Conservation (phyloP, 371 early-diverging fungal genomes). For the Capillidium heterosporum region DNA sequence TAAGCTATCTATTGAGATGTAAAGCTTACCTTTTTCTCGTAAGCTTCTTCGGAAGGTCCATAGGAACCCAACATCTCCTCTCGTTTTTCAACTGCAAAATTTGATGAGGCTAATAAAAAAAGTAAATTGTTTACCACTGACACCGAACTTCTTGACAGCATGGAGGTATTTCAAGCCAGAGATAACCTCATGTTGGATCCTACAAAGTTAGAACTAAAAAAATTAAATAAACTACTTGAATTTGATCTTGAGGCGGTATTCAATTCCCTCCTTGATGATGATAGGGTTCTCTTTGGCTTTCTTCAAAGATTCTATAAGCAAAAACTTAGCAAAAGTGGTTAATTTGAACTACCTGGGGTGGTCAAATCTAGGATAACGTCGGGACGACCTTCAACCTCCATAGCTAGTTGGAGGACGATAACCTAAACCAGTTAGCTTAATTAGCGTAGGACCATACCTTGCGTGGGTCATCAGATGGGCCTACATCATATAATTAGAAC, state of each 20-base stretch:
- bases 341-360: conserved; percentile 18
- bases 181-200: conserved; percentile 86
- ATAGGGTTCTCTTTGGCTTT: conserved; percentile 49
- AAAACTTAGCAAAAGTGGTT: not conserved
- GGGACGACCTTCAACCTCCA: conserved; percentile 62
- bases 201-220: conserved; percentile 4
- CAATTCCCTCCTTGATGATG: conserved; percentile 88
- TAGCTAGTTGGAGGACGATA: conserved; percentile 29
- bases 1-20: not conserved
- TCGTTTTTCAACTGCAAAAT: conserved; percentile 63
- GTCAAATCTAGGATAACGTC: conserved; percentile 78
- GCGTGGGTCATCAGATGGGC: conserved; percentile 10
- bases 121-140: conserved; percentile 13
- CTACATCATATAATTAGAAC: not conserved
- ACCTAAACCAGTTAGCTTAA: conserved; percentile 10
- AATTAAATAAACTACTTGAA: conserved; percentile 30
- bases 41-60: conserved; percentile 55
- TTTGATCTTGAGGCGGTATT: conserved; percentile 79
- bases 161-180: conserved; percentile 90
- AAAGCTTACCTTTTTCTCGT: conserved; percentile 45
- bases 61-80: conserved; percentile 95
- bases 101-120: not conserved
- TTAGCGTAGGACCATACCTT: conserved; percentile 5
- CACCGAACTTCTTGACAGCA: conserved; percentile 71
- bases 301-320: conserved; percentile 19